Percentiles rank a stretch among this genome's conserved stretches.
Evolutionary conservation across 331 rosid species (phyloP).

Genomic region (Saraca asoca): DNA sequence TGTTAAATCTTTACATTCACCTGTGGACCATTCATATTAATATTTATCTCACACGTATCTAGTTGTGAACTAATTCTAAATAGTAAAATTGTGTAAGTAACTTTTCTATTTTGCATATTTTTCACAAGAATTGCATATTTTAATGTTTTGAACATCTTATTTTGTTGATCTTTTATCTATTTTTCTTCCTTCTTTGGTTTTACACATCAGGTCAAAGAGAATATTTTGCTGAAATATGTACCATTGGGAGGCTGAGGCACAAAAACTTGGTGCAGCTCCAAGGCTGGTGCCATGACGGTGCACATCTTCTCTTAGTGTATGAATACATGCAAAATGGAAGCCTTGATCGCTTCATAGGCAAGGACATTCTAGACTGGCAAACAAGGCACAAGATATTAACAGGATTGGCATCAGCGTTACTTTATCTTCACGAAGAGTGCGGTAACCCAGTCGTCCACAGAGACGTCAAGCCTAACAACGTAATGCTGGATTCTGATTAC

Average conservation of each 20-base stretch:
- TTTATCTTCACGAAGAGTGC: constrained; percentile 62
- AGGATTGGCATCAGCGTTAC: constrained; percentile 60
- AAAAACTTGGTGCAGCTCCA: constrained; percentile 56
- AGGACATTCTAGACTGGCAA: constrained; percentile 47
- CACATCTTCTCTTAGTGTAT: constrained; percentile 47
- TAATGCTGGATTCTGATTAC: constrained; percentile 49
- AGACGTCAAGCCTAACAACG: constrained; percentile 58
- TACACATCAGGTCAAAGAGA: constrained; percentile 34
- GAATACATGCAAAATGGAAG: constrained; percentile 66
- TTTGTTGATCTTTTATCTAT: constrained; percentile 14
- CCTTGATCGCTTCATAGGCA: constrained; percentile 54
- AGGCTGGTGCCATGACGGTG: constrained; percentile 56
- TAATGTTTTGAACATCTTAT: background rate
- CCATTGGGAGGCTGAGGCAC: constrained; percentile 59
- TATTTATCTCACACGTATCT: too few species aligned
- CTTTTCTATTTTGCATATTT: background rate
- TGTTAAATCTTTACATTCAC: too few species aligned
- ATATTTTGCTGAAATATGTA: constrained; percentile 47
- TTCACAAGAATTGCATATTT: background rate
- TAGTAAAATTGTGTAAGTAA: too few species aligned
- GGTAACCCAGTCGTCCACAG: constrained; percentile 63
- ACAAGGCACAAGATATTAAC: constrained; percentile 52
- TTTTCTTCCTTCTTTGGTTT: constrained; percentile 17
- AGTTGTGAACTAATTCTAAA: too few species aligned
- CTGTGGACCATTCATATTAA: too few species aligned